A percentile compares a stretch with the other conserved stretches of the same genome.
These are phyloP conservation scores for Thymus quinquecostatus DNA, from an alignment of 257 asterid species.

Conservation along the genomic window DNA sequence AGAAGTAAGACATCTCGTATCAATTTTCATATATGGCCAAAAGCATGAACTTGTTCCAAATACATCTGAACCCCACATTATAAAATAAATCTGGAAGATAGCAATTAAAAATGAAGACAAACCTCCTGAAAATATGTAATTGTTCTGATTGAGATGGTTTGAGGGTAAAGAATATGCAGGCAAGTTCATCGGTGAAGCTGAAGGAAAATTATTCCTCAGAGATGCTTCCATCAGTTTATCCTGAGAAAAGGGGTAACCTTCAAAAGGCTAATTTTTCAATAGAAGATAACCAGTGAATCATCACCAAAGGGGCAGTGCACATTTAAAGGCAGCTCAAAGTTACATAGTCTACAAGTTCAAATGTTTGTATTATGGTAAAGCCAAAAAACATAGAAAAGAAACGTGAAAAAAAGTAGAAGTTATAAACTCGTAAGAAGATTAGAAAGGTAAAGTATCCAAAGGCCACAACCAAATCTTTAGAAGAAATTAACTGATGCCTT, in stretches of 20 bases:
- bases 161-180: conserved; percentile 54
- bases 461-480: conserved; percentile 22
- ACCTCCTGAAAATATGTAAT: conserved; percentile 56
- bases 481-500: conserved; percentile 6
- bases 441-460: conserved; percentile 4
- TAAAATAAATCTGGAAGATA: conserved; percentile 21
- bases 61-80: neutral
- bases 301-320: conserved; percentile 19
- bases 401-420: conserved; percentile 7
- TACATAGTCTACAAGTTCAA: conserved; percentile 15
- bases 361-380: conserved; percentile 11
- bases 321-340: conserved; percentile 10
- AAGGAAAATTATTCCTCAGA: conserved; percentile 48
- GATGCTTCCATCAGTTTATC: conserved; percentile 61
- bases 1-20: conserved; percentile 12
- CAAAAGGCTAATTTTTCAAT: conserved; percentile 21
- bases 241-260: conserved; percentile 43
- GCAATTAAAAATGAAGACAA: conserved; percentile 35
- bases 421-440: neutral
- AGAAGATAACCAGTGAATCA: conserved; percentile 21
- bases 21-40: neutral
- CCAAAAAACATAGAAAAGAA: neutral
- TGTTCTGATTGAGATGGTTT: conserved; percentile 44
- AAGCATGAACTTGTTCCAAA: conserved; percentile 17
- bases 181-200: conserved; percentile 51